phyloP scores from a whole-genome alignment of 768 basidiomycete genomes.

The Suillus americanus region DNA sequence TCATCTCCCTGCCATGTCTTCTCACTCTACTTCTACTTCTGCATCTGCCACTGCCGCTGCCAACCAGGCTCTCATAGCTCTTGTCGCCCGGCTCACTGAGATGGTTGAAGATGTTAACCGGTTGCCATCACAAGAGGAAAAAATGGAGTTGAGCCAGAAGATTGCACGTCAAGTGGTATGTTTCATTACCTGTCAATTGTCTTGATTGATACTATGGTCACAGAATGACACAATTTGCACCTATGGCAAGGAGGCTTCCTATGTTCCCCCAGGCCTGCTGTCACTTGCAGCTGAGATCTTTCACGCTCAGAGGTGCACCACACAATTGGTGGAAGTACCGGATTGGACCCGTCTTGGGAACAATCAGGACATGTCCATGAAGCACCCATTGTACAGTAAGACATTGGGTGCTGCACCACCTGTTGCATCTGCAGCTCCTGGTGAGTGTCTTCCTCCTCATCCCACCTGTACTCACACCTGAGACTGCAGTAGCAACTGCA shows the following conservation, averaged over 20 bases:
- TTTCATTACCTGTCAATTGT: neutral
- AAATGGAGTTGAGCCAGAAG: neutral
- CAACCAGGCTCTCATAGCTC: neutral
- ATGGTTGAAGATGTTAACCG: neutral
- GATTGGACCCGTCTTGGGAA: neutral
- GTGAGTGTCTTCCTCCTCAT: neutral
- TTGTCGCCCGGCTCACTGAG: neutral
- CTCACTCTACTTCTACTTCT: neutral
- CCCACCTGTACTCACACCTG: neutral
- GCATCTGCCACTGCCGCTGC: neutral
- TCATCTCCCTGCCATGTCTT: neutral
- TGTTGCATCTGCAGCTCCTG: neutral
- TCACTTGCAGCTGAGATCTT: neutral
- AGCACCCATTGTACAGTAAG: neutral
- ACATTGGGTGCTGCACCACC: neutral
- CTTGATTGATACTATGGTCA: neutral
- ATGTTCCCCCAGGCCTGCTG: neutral
- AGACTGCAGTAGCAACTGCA: neutral
- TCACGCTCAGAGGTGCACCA: neutral
- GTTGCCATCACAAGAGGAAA: neutral
- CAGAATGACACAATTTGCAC: neutral
- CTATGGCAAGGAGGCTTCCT: neutral
- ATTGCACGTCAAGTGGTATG: neutral
- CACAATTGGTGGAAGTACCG: neutral
- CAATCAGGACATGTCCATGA: neutral